phyloP scores from a whole-genome alignment of 345 rosid genomes.

The Eucalyptus microcorys region DNA sequence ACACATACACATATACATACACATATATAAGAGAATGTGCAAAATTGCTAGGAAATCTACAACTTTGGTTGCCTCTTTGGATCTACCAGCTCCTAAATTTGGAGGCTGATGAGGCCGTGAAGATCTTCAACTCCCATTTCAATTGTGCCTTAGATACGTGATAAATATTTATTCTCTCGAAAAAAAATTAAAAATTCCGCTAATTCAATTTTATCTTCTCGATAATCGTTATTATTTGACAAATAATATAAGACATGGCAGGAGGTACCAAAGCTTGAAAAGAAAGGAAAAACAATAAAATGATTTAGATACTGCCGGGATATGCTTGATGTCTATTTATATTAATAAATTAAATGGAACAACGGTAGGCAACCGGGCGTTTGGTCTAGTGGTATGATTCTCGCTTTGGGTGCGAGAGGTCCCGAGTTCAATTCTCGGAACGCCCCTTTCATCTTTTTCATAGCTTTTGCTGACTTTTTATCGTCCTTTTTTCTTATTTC shows the following conservation, averaged over 20 bases:
- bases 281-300: background rate
- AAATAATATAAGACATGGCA: background rate
- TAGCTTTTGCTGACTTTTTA: background rate
- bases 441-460: conserved; percentile 21
- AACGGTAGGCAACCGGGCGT: conserved; percentile 7
- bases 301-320: background rate
- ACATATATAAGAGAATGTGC: background rate
- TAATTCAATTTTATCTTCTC: background rate
- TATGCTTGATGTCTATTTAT: too few relatives aligned
- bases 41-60: background rate
- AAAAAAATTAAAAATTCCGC: background rate
- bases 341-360: accelerated
- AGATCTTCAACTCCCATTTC: background rate
- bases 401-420: conserved; percentile 98
- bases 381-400: conserved; percentile 96
- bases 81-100: background rate
- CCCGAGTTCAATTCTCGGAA: conserved; percentile 86
- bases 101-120: background rate
- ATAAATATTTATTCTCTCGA: background rate
- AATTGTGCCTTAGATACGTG: background rate
- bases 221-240: background rate
- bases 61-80: background rate
- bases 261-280: background rate
- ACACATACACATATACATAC: too few relatives aligned
- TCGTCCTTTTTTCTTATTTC: background rate